Percentiles rank a stretch among this genome's conserved stretches.
These are phyloP conservation scores for Saccharomyces hybrid DNA, from an alignment of 1,139 yeast species.

Conservation along the genomic window DNA sequence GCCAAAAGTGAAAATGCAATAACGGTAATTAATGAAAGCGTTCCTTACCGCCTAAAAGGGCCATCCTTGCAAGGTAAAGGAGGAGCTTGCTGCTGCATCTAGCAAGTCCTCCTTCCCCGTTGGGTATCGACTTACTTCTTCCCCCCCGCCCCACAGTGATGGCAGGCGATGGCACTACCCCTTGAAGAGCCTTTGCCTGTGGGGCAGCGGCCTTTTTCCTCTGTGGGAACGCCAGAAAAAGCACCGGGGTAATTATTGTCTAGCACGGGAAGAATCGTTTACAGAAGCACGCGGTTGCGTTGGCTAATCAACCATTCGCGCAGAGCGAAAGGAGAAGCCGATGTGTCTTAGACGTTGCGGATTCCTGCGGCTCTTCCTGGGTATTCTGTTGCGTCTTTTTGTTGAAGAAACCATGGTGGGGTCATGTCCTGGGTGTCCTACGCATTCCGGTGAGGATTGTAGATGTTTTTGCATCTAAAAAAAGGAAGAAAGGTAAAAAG, in stretches of 20 bases:
- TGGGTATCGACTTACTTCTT: neutral
- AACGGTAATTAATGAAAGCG: neutral
- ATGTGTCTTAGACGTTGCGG: neutral
- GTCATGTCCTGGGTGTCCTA: neutral
- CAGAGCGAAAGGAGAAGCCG: neutral
- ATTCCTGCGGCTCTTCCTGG: neutral
- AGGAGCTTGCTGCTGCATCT: neutral
- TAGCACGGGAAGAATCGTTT: neutral
- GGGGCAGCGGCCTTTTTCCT: slow-evolving; percentile 1
- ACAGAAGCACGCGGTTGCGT: neutral
- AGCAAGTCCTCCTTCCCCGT: neutral
- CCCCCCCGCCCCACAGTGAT: neutral
- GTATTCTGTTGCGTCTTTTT: neutral
- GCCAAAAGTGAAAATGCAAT: neutral
- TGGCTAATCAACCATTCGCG: neutral
- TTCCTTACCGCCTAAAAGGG: neutral
- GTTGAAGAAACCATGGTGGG: neutral
- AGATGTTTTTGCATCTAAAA: too few species aligned
- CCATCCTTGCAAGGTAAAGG: neutral
- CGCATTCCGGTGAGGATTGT: neutral
- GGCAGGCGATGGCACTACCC: neutral
- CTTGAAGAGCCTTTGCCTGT: neutral
- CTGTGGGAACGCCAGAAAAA: neutral
- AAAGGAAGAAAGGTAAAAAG: neutral
- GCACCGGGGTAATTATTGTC: neutral